Percentiles rank a stretch among this genome's conserved stretches.
Evolutionary conservation across 2,329 filamentous ascomycete genomes (phyloP).

Genomic region (Aspergillus chevalieri): DNA sequence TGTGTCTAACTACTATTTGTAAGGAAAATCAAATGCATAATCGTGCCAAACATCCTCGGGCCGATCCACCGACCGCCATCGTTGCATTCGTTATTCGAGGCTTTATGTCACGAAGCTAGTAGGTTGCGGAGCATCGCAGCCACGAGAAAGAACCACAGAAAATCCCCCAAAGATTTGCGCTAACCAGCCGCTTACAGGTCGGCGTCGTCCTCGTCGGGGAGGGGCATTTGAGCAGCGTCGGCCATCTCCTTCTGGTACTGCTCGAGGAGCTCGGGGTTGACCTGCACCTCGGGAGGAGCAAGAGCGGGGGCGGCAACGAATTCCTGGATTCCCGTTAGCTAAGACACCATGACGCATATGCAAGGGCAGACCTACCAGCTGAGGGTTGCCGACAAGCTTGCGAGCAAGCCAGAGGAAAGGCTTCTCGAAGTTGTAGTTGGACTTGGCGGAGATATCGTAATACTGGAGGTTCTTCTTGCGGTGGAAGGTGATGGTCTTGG

Average conservation of each 20-base stretch:
- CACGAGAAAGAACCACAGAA: conserved; percentile 5
- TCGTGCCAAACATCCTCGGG: conserved; percentile 28
- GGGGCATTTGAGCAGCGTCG: conserved; percentile 70
- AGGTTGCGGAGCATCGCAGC: conserved; percentile 3
- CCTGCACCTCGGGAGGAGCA: conserved; percentile 83
- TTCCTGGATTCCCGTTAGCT: conserved; percentile 54
- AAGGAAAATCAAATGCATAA: conserved; percentile 27
- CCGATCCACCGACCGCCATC: conserved; percentile 28
- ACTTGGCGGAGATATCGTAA: conserved; percentile 99
- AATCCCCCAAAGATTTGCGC: conserved; percentile 7
- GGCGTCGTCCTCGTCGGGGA: conserved; percentile 90
- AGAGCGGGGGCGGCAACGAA: conserved; percentile 94
- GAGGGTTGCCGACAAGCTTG: conserved; percentile 93
- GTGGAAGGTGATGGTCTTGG: conserved; percentile 99
- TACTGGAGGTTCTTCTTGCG: conserved; percentile 99
- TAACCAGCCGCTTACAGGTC: conserved; percentile 38
- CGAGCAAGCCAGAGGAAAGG: conserved; percentile 98
- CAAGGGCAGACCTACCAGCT: conserved; percentile 56
- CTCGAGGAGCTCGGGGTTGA: conserved; percentile 75
- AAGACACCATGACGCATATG: neutral
- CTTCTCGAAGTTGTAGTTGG: conserved; percentile 99
- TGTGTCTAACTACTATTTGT: conserved; percentile 24
- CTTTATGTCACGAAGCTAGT: conserved; percentile 20
- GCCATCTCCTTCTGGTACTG: conserved; percentile 87
- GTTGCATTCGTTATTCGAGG: conserved; percentile 32